A percentile compares a stretch with the other conserved stretches of the same genome.
phyloP scores from a whole-genome alignment of 768 basidiomycete genomes.

The Pleurotus platypus region DNA sequence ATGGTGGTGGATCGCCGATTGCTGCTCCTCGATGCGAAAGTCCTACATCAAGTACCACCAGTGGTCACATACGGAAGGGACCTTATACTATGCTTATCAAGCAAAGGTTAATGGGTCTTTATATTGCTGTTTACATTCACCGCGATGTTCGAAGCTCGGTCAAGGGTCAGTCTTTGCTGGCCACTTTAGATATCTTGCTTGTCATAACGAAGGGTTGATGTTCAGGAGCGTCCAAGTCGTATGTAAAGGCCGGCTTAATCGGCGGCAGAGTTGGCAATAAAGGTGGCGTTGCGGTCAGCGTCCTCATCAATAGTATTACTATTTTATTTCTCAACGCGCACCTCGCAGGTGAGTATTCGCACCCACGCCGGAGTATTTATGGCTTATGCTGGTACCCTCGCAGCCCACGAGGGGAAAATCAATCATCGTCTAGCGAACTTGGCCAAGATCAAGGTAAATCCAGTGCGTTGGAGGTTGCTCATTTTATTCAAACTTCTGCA shows the following conservation, averaged over 20 bases:
- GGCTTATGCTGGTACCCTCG: neutral
- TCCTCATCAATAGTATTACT: conserved; percentile 79
- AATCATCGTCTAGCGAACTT: conserved; percentile 83
- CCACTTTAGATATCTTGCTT: neutral
- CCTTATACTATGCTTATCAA: conserved; percentile 86
- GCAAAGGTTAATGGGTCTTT: conserved; percentile 89
- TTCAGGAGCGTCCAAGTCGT: conserved; percentile 70
- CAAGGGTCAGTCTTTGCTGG: conserved; percentile 37
- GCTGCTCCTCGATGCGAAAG: conserved; percentile 15
- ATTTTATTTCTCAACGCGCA: conserved; percentile 91
- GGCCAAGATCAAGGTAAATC: conserved; percentile 76
- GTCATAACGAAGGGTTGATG: conserved; percentile 6
- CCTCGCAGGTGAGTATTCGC: conserved; percentile 59
- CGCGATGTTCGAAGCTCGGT: conserved; percentile 64
- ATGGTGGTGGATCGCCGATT: conserved; percentile 27
- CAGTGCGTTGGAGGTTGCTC: conserved; percentile 1
- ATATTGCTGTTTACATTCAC: conserved; percentile 73
- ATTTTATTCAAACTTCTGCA: neutral
- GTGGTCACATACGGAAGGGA: conserved; percentile 48
- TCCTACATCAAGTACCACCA: neutral
- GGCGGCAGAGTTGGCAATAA: conserved; percentile 93
- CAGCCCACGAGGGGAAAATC: conserved; percentile 75
- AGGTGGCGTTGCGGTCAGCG: conserved; percentile 85
- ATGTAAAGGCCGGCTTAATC: conserved; percentile 86
- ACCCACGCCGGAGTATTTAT: neutral